Conservation (phyloP, 257 asterid genomes). For the Solanum appendiculatum region DNA sequence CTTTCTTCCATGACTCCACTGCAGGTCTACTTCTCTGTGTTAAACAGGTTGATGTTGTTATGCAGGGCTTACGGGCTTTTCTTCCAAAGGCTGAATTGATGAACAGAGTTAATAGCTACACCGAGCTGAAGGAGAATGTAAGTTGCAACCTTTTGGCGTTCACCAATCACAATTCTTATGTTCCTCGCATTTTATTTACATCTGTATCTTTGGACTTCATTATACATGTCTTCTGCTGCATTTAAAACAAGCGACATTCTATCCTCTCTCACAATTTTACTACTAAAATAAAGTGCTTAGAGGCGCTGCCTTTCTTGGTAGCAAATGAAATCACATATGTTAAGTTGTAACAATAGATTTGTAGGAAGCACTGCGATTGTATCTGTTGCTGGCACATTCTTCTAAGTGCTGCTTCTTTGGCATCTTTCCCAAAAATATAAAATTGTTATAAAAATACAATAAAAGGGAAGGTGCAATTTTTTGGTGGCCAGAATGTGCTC, state of each 20-base stretch:
- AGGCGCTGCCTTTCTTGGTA: neutral
- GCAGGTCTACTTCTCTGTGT: neutral
- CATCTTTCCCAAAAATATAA: neutral
- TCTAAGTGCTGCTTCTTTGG: neutral
- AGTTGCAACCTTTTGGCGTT: neutral
- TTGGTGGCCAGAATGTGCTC: neutral
- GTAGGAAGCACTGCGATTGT: neutral
- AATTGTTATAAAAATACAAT: neutral
- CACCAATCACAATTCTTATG: neutral
- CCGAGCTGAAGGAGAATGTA: slow-evolving; percentile 80
- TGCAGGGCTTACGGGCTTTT: slow-evolving; percentile 94
- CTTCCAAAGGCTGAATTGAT: slow-evolving; percentile 87
- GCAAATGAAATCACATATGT: neutral
- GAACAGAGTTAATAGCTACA: slow-evolving; percentile 68
- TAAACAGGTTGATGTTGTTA: slow-evolving; percentile 6
- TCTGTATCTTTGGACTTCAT: neutral
- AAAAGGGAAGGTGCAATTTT: neutral
- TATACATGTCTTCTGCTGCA: neutral
- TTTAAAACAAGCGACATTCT: neutral
- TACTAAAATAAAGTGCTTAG: neutral
- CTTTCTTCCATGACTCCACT: neutral
- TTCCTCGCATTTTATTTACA: neutral
- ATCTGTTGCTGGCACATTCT: neutral
- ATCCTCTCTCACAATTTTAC: neutral
- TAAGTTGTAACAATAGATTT: neutral